Evolutionary conservation across 306 rosid species (phyloP).

Genomic region (Gleditsia sinensis): DNA sequence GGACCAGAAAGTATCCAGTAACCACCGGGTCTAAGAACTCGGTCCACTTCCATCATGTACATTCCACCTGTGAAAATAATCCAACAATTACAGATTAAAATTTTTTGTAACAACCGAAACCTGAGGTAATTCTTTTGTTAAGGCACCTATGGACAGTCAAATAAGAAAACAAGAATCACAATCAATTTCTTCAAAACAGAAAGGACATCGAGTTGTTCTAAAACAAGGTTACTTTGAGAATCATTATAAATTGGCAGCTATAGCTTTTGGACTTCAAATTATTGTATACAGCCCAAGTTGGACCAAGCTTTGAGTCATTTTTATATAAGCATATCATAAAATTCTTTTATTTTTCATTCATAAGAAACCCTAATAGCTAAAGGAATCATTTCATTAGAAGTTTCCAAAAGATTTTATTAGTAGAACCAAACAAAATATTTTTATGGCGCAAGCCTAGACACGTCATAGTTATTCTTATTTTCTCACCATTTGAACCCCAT

Average conservation of each 20-base stretch:
- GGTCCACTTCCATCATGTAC: slow-evolving; percentile 87
- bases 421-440: slow-evolving; percentile 13
- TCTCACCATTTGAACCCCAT: slow-evolving; percentile 80
- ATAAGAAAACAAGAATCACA: slow-evolving; percentile 23
- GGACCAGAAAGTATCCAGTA: slow-evolving; percentile 90
- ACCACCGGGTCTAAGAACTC: slow-evolving; percentile 92
- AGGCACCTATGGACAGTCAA: slow-evolving; percentile 1
- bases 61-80: slow-evolving; percentile 60
- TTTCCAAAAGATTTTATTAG: slow-evolving; percentile 2
- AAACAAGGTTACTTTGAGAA: too few species aligned
- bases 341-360: neutral
- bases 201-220: too few species aligned
- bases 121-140: neutral
- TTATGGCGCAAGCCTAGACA: slow-evolving; percentile 6
- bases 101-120: neutral
- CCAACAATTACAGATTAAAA: slow-evolving; percentile 4
- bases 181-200: too few species aligned
- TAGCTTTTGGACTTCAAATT: too few species aligned
- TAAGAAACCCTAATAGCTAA: neutral
- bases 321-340: slow-evolving; percentile 8
- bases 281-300: too few species aligned
- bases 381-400: neutral
- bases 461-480: slow-evolving; percentile 37
- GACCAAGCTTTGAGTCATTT: slow-evolving; percentile 13
- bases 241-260: too few species aligned